Evolutionary conservation across 495 filamentous ascomycete genomes (phyloP), one percentile per base, ranked within the genome.

Genomic region (Mycothermus thermophilus): DNA sequence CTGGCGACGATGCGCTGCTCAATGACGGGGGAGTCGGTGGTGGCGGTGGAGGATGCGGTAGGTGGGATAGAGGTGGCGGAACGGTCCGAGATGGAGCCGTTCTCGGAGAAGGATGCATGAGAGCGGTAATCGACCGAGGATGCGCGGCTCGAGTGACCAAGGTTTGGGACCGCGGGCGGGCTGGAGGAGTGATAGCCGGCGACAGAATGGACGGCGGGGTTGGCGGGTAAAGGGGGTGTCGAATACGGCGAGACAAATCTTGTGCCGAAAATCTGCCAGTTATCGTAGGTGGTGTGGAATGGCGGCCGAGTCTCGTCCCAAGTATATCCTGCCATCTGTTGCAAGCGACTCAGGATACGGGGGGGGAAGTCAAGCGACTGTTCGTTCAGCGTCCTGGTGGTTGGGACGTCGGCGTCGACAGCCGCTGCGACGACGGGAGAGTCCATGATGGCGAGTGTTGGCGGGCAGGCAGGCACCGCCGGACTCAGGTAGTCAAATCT

Each of bases 251-350:
- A 62, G 41, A 66, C 51, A 30, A 63, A 64, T 30, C 61, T 54
- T 18, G 62, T 62, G 37, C 64, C 64, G 33, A 54, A 66, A 31
- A 67, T 46, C 34, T 69, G 62, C 64, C 81, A 87, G 57, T 80
- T 80, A 46, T 79, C 78, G 55, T 87, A 87, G 41, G 72, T 80
- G n/a, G 80, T 81, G 57, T 84, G 81, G 47, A 80, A 76, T n/a
- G 79, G 78, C 39, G 64, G 66, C 41, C 59, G 57, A 2, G 69
- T 63, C 40, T 80, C 76, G 57, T 84, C 77, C 80, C 80, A 87
- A 10, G 67, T 74, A 52, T 81, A 87, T 19, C 79, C 79, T 17
- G 77, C 66, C 39, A 87, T 59, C 42, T 80, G 74, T 40, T 70
- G 67, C 43, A 87, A 60, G 30, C 81, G 66, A 59, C 85, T 79